Percentiles rank a stretch among this genome's conserved stretches.
These are phyloP conservation scores for Candida rishiriensis DNA, from an alignment of 805 yeast species.

Conservation along the genomic window DNA sequence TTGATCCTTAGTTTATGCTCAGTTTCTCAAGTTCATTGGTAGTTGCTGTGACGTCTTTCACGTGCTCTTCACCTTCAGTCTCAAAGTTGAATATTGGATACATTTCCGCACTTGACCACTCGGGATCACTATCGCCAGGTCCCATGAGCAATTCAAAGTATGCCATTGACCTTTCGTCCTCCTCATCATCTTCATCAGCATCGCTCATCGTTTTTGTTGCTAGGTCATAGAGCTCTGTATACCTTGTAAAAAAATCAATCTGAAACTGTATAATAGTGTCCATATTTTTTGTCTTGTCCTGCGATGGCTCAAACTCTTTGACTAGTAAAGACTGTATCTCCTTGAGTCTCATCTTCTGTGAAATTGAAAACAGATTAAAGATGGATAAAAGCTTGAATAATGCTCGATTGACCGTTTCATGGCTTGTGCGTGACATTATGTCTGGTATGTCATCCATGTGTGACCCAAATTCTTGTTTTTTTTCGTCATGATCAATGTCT, in stretches of 20 bases:
- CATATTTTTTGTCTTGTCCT: conserved; percentile 15
- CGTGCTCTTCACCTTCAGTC: conserved; percentile 3
- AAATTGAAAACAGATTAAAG: conserved; percentile 10
- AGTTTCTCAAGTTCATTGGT: too few species aligned
- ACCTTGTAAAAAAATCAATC: conserved; percentile 9
- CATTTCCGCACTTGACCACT: conserved; percentile 19
- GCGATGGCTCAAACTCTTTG: conserved; percentile 16
- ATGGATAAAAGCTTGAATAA: conserved; percentile 9
- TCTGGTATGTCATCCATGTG: conserved; percentile 8
- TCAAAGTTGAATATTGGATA: conserved; percentile 22
- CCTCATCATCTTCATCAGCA: conserved; percentile 1
- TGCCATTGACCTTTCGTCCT: conserved; percentile 11
- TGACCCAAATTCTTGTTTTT: too few species aligned
- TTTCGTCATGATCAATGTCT: conserved; percentile 34
- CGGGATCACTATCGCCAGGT: conserved; percentile 14
- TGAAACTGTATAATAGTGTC: conserved; percentile 15
- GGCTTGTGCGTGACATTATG: conserved; percentile 10
- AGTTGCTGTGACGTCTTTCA: background rate
- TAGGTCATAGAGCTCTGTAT: conserved; percentile 3
- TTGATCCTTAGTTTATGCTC: too few species aligned
- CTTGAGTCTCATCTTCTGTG: conserved; percentile 7
- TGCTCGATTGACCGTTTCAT: conserved; percentile 12
- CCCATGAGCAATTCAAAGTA: conserved; percentile 13
- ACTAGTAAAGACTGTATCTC: conserved; percentile 10
- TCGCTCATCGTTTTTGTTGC: background rate